Evolutionary conservation across 495 filamentous ascomycete species (phyloP), one percentile per base, ranked within the genome.

Genomic region (Pseudomonodictys pantanalensis): DNA sequence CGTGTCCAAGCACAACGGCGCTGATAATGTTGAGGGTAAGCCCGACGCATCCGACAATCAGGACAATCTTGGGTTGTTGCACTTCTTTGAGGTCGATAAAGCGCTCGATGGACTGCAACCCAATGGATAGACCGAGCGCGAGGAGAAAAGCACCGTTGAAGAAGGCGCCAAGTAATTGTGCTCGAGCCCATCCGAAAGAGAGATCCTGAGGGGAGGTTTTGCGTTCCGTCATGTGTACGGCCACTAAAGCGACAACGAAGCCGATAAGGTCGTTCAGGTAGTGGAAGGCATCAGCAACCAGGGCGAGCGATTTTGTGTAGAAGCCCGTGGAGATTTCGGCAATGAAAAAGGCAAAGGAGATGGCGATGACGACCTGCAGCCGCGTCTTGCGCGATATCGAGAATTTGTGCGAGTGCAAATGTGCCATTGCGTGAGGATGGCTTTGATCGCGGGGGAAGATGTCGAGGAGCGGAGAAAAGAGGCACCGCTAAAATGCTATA

Each of bases 301-400:
- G 55, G 22, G 68, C 68, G 6, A 70, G 44, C 23, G 68, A 70
- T 39, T 49, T 51, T 15, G 68, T 70, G 55, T 70, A 68, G 50
- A 70, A 68, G 33, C 65, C 68, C n/a, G 56, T 64, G 28, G 77
- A 75, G 38, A 80, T 80, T 51, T 81, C 79, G 3, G 73, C 75
- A 11, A 78, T 30, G 61, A 82, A 82, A 57, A 82, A 82, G 17
- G 61, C 67, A 3, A 75, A 75, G n/a, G 79, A 79, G 18, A 81
- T 79, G 0, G 41, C 71, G 52, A 82, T 80, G 11, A 79, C 77
- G n/a, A 72, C 68, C 5, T 58, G 62, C 35, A 82, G 65, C 17
- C 78, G 72, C 17, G 39, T 51, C 29, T 58, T 65, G 3, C 61
- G 47, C 2, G 61, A 63, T 11, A 63, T 3, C 9, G 30, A 12